These are phyloP conservation scores for Aspergillus piperis DNA, from an alignment of 2,329 filamentous ascomycete species.

Conservation along the genomic window DNA sequence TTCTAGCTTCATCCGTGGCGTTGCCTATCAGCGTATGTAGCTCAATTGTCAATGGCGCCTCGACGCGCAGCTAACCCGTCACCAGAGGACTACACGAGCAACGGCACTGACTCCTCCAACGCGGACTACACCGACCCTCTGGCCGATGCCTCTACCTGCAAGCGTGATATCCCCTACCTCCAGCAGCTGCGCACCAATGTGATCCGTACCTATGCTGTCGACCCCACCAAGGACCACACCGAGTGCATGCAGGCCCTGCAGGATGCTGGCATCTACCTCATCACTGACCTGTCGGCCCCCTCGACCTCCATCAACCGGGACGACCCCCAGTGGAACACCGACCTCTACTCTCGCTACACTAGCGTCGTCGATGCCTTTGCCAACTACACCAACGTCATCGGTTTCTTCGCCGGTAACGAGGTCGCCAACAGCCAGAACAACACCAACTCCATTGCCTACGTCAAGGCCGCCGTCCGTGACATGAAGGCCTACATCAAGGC, in stretches of 20 bases:
- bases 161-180: constrained; percentile 82
- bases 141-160: constrained; percentile 68
- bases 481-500: constrained; percentile 89
- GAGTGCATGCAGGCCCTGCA: constrained; percentile 82
- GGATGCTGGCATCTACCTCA: constrained; percentile 88
- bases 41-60: not conserved
- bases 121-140: constrained; percentile 78
- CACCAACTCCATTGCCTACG: constrained; percentile 86
- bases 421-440: constrained; percentile 88
- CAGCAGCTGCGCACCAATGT: constrained; percentile 80
- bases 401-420: constrained; percentile 99
- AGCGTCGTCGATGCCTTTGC: constrained; percentile 77
- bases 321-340: constrained; percentile 73
- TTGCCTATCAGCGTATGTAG: constrained; percentile 79
- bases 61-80: constrained; percentile 39
- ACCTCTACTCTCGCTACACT: constrained; percentile 78
- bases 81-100: constrained; percentile 48
- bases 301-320: constrained; percentile 81
- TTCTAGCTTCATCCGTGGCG: constrained; percentile 76
- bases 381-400: constrained; percentile 86
- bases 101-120: constrained; percentile 38
- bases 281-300: constrained; percentile 87
- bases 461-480: constrained; percentile 97
- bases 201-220: constrained; percentile 92
- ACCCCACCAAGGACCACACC: constrained; percentile 75